phyloP scores from a whole-genome alignment of 1,284 basidiomycete species.

The Pyrrhoderma noxium region DNA sequence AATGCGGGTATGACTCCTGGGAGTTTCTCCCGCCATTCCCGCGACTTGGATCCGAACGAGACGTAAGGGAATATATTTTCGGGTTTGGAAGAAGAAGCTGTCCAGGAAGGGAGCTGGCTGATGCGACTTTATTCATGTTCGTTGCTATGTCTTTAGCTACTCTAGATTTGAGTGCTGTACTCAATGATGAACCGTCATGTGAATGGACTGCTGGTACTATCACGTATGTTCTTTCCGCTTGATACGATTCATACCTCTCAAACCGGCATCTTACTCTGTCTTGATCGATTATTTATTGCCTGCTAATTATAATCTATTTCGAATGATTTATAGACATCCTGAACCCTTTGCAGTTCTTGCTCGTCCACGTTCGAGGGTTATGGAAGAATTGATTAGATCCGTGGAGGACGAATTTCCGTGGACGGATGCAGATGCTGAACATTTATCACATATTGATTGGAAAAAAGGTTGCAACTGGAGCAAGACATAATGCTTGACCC shows the following conservation, averaged over 20 bases:
- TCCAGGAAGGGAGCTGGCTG: conserved; percentile 18
- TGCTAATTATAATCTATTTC: background rate
- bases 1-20: background rate
- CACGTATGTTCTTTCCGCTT: conserved; percentile 6
- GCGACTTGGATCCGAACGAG: conserved; percentile 4
- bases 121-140: conserved; percentile 19
- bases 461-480: background rate
- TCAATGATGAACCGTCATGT: background rate
- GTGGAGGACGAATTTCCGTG: conserved; percentile 16
- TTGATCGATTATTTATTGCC: background rate
- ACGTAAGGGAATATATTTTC: conserved; percentile 12
- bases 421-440: conserved; percentile 9
- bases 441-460: conserved; percentile 12
- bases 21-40: conserved; percentile 4
- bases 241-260: too few relatives aligned
- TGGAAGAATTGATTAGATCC: conserved; percentile 9
- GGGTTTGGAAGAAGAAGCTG: conserved; percentile 16
- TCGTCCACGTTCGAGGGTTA: conserved; percentile 20
- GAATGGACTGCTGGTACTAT: conserved; percentile 11
- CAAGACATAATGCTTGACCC: too few relatives aligned
- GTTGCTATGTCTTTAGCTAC: conserved; percentile 14
- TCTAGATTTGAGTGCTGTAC: conserved; percentile 3
- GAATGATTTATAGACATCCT: conserved; percentile 20
- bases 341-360: conserved; percentile 21
- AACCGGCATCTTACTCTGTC: too few relatives aligned